phyloP scores from a whole-genome alignment of 768 basidiomycete species.

The Auricularia sp. region DNA sequence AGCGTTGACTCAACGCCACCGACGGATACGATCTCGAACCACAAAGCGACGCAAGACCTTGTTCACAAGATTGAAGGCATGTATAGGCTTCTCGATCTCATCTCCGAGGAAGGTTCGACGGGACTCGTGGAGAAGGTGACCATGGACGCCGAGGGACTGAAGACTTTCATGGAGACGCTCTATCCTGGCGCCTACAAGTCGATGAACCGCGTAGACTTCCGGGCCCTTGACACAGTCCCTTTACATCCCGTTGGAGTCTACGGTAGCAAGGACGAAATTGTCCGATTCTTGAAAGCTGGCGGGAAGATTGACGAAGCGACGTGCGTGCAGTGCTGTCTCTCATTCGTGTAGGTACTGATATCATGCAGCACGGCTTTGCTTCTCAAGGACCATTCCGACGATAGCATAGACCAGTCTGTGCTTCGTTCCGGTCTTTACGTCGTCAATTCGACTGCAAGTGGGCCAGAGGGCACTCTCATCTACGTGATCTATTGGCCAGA shows the following conservation, averaged over 20 bases:
- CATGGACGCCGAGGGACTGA: slow-evolving; percentile 43
- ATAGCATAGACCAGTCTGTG: slow-evolving; percentile 6
- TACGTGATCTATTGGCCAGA: slow-evolving; percentile 57
- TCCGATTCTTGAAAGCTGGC: slow-evolving; percentile 31
- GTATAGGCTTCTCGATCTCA: slow-evolving; percentile 45
- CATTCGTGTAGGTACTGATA: not conserved
- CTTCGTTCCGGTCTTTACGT: slow-evolving; percentile 48
- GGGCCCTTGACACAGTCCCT: slow-evolving; percentile 33
- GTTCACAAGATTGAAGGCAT: slow-evolving; percentile 27
- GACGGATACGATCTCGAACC: too few species aligned
- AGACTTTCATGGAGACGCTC: slow-evolving; percentile 38
- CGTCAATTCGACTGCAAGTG: slow-evolving; percentile 16
- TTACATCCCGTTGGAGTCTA: slow-evolving; percentile 50
- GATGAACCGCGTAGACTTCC: slow-evolving; percentile 49
- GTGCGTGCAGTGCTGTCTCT: slow-evolving; percentile 23
- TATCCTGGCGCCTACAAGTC: slow-evolving; percentile 43
- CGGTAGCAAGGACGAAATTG: slow-evolving; percentile 43
- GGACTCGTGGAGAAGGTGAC: slow-evolving; percentile 56
- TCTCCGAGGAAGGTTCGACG: slow-evolving; percentile 39
- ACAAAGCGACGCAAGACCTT: not conserved
- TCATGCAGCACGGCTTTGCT: not conserved
- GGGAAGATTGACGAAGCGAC: slow-evolving; percentile 27
- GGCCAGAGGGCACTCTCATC: slow-evolving; percentile 18
- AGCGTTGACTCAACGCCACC: not conserved
- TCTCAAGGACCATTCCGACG: not conserved